A percentile compares a stretch with the other conserved stretches of the same genome.
Conservation (phyloP, 106 monocot species). For the Dendrobium officinale region DNA sequence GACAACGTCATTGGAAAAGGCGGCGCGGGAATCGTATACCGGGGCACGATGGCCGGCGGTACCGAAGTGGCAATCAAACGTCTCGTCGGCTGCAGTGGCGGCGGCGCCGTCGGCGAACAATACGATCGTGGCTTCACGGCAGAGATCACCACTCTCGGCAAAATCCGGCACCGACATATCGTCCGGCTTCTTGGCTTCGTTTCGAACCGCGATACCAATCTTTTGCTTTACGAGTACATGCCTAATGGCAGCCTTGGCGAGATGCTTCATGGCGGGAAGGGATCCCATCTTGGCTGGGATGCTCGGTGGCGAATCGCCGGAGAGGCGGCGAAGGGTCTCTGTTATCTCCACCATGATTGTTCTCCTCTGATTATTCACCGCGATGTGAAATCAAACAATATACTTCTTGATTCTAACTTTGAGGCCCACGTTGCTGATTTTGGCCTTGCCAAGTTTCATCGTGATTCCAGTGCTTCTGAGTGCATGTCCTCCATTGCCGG, state of each 20-base stretch:
- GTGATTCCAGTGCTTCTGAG: conserved; percentile 54
- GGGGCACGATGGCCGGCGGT: conserved; percentile 49
- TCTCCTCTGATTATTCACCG: conserved; percentile 76
- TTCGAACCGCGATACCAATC: conserved; percentile 66
- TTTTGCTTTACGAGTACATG: conserved; percentile 95
- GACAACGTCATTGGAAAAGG: conserved; percentile 96
- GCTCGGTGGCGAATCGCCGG: conserved; percentile 58
- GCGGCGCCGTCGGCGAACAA: conserved; percentile 12
- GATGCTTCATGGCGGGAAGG: conserved; percentile 83
- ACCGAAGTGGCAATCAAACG: conserved; percentile 72
- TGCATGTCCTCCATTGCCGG: conserved; percentile 94
- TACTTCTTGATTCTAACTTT: conserved; percentile 63
- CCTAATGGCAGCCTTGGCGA: conserved; percentile 80
- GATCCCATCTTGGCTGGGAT: conserved; percentile 74
- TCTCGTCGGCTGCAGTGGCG: conserved; percentile 34
- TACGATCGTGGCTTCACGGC: conserved; percentile 84
- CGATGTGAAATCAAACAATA: conserved; percentile 90
- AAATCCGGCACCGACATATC: conserved; percentile 85
- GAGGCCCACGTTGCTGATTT: conserved; percentile 96
- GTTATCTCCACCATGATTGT: conserved; percentile 94
- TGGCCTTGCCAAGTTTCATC: conserved; percentile 80
- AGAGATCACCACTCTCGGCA: conserved; percentile 80
- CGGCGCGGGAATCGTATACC: conserved; percentile 88
- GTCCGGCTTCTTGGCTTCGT: conserved; percentile 77
- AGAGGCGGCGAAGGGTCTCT: conserved; percentile 76